Evolutionary conservation across 2,329 filamentous ascomycete genomes (phyloP).

Genomic region (Calonectria fujianensis): DNA sequence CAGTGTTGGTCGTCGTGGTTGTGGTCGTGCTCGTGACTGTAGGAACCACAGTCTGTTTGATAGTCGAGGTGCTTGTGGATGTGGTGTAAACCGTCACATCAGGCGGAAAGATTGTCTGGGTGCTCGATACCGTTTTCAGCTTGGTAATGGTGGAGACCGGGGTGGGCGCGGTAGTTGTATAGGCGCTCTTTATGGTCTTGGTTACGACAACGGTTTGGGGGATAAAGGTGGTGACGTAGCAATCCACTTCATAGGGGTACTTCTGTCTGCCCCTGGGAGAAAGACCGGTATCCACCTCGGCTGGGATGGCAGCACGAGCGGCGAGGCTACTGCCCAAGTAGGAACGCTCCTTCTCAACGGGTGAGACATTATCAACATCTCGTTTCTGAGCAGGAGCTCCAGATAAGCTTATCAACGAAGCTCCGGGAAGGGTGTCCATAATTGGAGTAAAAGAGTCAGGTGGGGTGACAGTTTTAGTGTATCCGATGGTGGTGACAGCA

Average conservation of each 20-base stretch:
- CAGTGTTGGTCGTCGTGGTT: not conserved
- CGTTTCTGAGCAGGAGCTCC: conserved; percentile 4
- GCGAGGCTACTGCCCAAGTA: not conserved
- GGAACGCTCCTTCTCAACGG: not conserved
- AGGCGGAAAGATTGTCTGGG: not conserved
- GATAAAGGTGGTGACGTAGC: conserved; percentile 1
- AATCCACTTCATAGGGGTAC: conserved; percentile 14
- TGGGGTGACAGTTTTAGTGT: not conserved
- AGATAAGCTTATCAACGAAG: not conserved
- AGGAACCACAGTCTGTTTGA: not conserved
- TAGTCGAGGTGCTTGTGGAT: conserved; percentile 1
- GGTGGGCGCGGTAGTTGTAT: not conserved
- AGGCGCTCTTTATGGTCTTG: not conserved
- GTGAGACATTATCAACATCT: not conserved
- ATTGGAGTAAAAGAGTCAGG: not conserved
- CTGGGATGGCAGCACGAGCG: not conserved
- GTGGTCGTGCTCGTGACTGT: not conserved
- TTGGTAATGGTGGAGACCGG: not conserved
- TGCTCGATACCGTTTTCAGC: not conserved
- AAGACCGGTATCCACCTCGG: not conserved
- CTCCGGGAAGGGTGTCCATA: not conserved
- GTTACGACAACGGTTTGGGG: not conserved
- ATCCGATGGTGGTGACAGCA: not conserved
- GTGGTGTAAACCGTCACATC: conserved; percentile 18
- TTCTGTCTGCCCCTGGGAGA: not conserved